Evolutionary conservation across 1,284 basidiomycete genomes (phyloP).

Genomic region (Trichosporon asahii): DNA sequence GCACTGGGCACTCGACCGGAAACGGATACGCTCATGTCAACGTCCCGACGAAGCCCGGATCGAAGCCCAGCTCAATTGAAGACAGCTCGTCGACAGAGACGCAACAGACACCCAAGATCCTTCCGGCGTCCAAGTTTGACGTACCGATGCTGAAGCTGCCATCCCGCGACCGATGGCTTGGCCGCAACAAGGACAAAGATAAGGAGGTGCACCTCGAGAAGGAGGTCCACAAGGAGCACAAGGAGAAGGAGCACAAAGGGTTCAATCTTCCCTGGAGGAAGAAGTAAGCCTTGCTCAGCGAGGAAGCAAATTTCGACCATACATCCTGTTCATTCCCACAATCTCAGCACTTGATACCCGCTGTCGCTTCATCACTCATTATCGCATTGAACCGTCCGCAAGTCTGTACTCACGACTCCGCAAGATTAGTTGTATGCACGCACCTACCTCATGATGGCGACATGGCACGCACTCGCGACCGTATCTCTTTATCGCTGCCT

Average conservation of each 20-base stretch:
- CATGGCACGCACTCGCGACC: too few species aligned
- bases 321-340: neutral
- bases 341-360: neutral
- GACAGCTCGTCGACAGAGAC: conserved; percentile 5
- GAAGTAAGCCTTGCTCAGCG: neutral
- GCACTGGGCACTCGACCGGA: neutral
- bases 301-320: neutral
- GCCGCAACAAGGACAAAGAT: conserved; percentile 15
- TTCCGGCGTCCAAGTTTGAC: neutral
- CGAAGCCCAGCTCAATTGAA: neutral
- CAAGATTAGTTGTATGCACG: neutral
- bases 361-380: neutral
- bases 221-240: conserved; percentile 12
- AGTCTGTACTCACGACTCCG: neutral
- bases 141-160: conserved; percentile 5
- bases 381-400: neutral
- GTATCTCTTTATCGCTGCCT: too few species aligned
- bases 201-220: conserved; percentile 6
- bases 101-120: neutral
- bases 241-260: neutral
- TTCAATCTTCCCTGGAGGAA: conserved; percentile 8
- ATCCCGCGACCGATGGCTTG: neutral
- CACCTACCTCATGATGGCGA: neutral
- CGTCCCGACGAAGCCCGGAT: neutral
- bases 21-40: neutral